Base-by-base conservation (phyloP, 1,139 yeast species). In the Blastobotrys petasosporus region DNA sequence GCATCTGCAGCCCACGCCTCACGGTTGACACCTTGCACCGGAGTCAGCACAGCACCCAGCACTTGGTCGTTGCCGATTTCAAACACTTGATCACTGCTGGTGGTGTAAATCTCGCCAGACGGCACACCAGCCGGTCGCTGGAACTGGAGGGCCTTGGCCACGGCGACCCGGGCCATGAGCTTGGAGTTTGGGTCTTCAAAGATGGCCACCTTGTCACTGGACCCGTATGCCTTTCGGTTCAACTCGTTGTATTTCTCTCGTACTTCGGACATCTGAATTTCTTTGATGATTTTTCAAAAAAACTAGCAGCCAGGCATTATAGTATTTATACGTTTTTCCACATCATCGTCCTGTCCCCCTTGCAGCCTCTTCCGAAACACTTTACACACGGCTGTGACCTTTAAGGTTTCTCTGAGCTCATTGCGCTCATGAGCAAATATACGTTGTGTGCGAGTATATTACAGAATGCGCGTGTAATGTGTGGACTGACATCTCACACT, bases 201-300 rank as follows among this genome's bases (percentile, higher is more conserved):
- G 31, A 39, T 29, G 13, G 46, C 25, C 1, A 34, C 32, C 9
- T 20, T 33, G 9, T 39, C 32, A 52, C 28, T 53, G 54, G 4
- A 47, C 47, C 8, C 33, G 28, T 34, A 44, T 7, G 32, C 37
- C 12, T 35, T 31, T 11, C 17, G 34, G 36, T 44, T 44, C 28
- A 35, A 30, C 20, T 44, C 37, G 37, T 42, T 42, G 33, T 12
- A 37, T 23, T 32, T 23, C 7, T 42, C 37, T 29, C 37, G 30
- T 8, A 6, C 15, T 9, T 34, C 37, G 7, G 25, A 20, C 25
- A 20, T 20, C 7, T n/a, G n/a, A n/a, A n/a, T 20, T 20, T 20
- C 25, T 20, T n/a, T n/a, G n/a, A n/a, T n/a, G n/a, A n/a, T n/a
- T n/a, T 4, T 20, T 20, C 7, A 7, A 20, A 20, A 20, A 20